Conservation (phyloP, 345 rosid genomes). For the Turnera subulata region DNA sequence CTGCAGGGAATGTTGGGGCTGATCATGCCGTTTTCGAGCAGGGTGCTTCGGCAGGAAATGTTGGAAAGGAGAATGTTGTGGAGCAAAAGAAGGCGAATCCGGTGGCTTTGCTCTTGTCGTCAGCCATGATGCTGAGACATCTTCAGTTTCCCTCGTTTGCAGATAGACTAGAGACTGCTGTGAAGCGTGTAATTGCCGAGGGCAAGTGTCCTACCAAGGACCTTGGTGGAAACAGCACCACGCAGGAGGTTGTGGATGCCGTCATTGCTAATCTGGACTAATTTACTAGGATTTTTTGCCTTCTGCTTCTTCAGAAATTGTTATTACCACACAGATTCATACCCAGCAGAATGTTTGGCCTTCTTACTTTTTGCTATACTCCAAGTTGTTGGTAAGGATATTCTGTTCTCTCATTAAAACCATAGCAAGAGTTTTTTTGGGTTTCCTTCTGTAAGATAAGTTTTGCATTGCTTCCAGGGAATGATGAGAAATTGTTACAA, state of each 20-base stretch:
- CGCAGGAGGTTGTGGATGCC: slow-evolving; percentile 79
- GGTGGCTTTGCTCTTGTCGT: slow-evolving; percentile 85
- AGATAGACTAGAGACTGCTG: slow-evolving; percentile 84
- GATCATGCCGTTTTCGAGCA: slow-evolving; percentile 93
- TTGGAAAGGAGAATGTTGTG: slow-evolving; percentile 63
- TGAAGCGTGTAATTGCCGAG: slow-evolving; percentile 59
- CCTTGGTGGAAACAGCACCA: slow-evolving; percentile 68
- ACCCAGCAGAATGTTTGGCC: too few relatives aligned
- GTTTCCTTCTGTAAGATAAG: too few relatives aligned
- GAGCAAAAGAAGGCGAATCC: slow-evolving; percentile 80
- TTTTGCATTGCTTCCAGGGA: too few relatives aligned
- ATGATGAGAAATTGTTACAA: too few relatives aligned
- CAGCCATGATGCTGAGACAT: slow-evolving; percentile 98
- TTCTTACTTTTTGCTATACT: too few relatives aligned
- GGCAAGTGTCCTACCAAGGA: slow-evolving; percentile 75
- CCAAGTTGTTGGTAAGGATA: too few relatives aligned
- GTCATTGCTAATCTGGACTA: slow-evolving; percentile 47
- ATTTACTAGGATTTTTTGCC: too few relatives aligned
- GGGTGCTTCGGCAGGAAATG: slow-evolving; percentile 98
- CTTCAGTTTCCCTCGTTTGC: slow-evolving; percentile 94
- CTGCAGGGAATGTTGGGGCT: slow-evolving; percentile 87
- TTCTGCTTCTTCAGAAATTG: too few relatives aligned
- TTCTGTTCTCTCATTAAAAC: too few relatives aligned
- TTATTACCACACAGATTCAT: too few relatives aligned
- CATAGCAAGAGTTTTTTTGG: too few relatives aligned